Evolutionary conservation across 805 yeast genomes (phyloP), one percentile per base, ranked within the genome.

Genomic region (Pichia kluyveri): DNA sequence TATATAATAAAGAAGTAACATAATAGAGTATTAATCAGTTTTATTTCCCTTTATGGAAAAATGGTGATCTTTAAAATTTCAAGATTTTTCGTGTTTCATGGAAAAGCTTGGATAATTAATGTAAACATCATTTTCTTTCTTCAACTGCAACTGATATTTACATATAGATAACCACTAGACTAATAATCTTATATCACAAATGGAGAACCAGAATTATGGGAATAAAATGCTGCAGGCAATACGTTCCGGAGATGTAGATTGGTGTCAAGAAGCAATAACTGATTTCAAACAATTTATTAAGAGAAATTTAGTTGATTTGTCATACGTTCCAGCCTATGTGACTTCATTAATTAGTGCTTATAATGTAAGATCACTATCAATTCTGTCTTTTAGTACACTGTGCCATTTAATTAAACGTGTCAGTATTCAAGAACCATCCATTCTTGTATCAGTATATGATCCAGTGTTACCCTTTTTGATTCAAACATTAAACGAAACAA

Each of bases 361-460:
- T 41, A 72, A 70, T 47, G 63, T 69, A 5, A 54, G 61, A 3
- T 70, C 69, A 43, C 46, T 62, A 34, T 60, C 69, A 11, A 67
- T 78, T 18, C 69, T 69, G 50, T 69, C 78, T 3, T 78, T 79
- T 55, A 71, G 77, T 30, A 70, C 78, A 0, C 58, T 77, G 5
- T 77, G 80, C 43, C 83, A 80, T 55, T 60, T 79, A 45, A 72
- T 80, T 31, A 79, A 78, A 49, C 63, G 85, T 19, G 75, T 80
- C 7, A 72, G 79, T 42, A 74, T 77, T 61, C 85, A 80, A 60
- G 82, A 79, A 53, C 62, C 69, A 1, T 56, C 60, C 10, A 66
- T 73, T 0, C 63, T 80, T 40, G 65, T 65, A 50, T 59, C 63
- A 2, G 73, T 73, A 38, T 68, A 75, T 38, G 68, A 65, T 46